Base-by-base conservation (phyloP, 2,329 filamentous ascomycete species). In the Ophiostoma tasmaniense region DNA sequence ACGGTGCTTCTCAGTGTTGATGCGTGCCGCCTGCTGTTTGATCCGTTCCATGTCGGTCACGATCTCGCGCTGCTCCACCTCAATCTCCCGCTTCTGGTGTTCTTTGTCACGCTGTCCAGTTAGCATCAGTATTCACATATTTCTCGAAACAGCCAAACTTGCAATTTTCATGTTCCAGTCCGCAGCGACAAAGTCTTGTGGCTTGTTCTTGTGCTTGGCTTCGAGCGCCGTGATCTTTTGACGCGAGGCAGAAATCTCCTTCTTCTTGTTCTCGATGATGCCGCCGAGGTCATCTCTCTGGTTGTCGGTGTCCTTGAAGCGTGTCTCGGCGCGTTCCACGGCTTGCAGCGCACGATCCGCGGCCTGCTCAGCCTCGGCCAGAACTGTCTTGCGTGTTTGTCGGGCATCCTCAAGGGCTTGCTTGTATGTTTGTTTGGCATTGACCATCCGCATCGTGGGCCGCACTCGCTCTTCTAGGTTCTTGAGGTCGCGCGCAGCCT, bases 81-180 rank as follows among this genome's bases (percentile, higher is more conserved):
- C 79, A 1, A 85, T 78, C n/a, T 87, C 84, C 30, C 85, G 82
- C 0, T 80, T 72, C 4, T 79, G 79, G 70, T 89, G 82, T 65
- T 90, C 85, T 77, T 89, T 82, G 70, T 85, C 83, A 72, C 87
- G 85, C 50, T 55, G 10, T 35, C 55, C 3, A 64, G 70, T 67
- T 69, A 75, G 69, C 22, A 14, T 39, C 20, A 2, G 20, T 69
- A 77, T 73, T 69, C 30, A 67, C 37, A 4, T 11, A 37, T 52
- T 42, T 14, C 20, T 28, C 0, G 55, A 37, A 22, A 20, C n/a
- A 30, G 5, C 14, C 1, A 11, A 68, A 6, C 35, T 13, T 14
- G 25, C 50, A 77, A 93, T 89, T 72, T 86, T 86, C 67, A 87
- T 84, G 73, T 94, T 95, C 80, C 88, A 93, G 4, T 86, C 86